phyloP scores from a whole-genome alignment of 805 yeast genomes.

The Zygosaccharomyces siamensis region DNA sequence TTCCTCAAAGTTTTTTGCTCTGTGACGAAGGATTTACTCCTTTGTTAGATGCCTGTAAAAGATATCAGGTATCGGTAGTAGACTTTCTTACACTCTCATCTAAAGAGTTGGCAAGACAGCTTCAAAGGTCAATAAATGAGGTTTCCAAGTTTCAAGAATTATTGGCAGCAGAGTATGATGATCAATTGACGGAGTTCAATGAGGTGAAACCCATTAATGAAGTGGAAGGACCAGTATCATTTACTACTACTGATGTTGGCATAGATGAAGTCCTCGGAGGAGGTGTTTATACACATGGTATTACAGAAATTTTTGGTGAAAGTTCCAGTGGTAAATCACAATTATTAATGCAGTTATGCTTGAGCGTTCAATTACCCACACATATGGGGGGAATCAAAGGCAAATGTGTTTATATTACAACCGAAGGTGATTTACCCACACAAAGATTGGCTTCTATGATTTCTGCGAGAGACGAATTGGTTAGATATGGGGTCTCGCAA shows the following conservation, averaged over 20 bases:
- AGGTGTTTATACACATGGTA: constrained; percentile 50
- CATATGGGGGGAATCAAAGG: constrained; percentile 45
- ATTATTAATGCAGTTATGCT: constrained; percentile 59
- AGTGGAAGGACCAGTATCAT: constrained; percentile 16
- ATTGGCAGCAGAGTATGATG: constrained; percentile 17
- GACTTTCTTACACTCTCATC: constrained; percentile 41
- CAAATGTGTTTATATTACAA: constrained; percentile 66
- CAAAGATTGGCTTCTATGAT: constrained; percentile 52
- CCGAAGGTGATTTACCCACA: constrained; percentile 72
- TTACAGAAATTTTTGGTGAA: constrained; percentile 79
- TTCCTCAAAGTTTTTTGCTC: constrained; percentile 36
- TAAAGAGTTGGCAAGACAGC: constrained; percentile 32
- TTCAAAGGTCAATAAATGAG: constrained; percentile 35
- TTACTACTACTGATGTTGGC: constrained; percentile 50
- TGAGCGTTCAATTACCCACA: constrained; percentile 50
- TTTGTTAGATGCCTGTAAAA: constrained; percentile 29
- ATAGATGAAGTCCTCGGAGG: constrained; percentile 50
- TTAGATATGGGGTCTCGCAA: constrained; percentile 37
- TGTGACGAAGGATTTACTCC: constrained; percentile 32
- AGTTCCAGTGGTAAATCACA: constrained; percentile 88
- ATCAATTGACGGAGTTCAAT: constrained; percentile 8
- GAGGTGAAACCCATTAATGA: constrained; percentile 3
- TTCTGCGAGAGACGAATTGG: constrained; percentile 30
- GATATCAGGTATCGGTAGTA: constrained; percentile 35
- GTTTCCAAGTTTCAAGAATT: constrained; percentile 24